These are phyloP conservation scores for Omphalotus olearius DNA, from an alignment of 1,284 basidiomycete genomes.

Conservation along the genomic window DNA sequence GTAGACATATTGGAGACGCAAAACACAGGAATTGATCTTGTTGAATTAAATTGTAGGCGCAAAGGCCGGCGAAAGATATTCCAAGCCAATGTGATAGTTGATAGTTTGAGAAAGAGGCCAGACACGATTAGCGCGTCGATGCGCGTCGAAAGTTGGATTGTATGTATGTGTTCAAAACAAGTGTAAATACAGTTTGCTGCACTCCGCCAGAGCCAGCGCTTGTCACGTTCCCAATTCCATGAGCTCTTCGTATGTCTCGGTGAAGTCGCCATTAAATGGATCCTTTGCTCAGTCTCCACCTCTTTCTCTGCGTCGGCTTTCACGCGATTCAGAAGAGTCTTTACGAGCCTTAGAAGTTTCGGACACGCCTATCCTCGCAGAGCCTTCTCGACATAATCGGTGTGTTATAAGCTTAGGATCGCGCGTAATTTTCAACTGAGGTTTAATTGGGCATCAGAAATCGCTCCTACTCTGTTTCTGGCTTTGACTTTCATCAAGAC, in stretches of 20 bases:
- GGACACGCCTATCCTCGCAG: slow-evolving; percentile 47
- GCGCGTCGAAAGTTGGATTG: no score
- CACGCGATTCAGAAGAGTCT: slow-evolving; percentile 68
- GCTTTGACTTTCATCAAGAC: slow-evolving; percentile 76
- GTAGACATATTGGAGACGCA: slow-evolving; percentile 4
- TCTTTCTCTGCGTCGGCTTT: slow-evolving; percentile 24
- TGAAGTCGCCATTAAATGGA: slow-evolving; percentile 11
- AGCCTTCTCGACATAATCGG: slow-evolving; percentile 28
- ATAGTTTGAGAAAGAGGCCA: not conserved
- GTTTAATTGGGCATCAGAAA: slow-evolving; percentile 27
- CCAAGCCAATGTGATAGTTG: not conserved
- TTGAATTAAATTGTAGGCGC: not conserved
- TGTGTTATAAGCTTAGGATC: slow-evolving; percentile 13
- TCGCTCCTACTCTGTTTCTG: slow-evolving; percentile 68
- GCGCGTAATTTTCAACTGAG: not conserved
- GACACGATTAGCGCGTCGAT: not conserved
- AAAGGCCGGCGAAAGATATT: not conserved
- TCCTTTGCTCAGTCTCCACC: slow-evolving; percentile 4
- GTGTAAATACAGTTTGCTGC: no score
- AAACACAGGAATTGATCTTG: not conserved
- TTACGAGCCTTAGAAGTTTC: slow-evolving; percentile 74
- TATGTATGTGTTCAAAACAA: no score
- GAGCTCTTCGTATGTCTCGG: slow-evolving; percentile 15
- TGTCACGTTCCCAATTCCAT: slow-evolving; percentile 8
- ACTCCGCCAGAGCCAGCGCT: not conserved